Percentiles rank a stretch among this genome's conserved stretches.
phyloP scores from a whole-genome alignment of 805 yeast genomes.

The Yamadazyma olivae region DNA sequence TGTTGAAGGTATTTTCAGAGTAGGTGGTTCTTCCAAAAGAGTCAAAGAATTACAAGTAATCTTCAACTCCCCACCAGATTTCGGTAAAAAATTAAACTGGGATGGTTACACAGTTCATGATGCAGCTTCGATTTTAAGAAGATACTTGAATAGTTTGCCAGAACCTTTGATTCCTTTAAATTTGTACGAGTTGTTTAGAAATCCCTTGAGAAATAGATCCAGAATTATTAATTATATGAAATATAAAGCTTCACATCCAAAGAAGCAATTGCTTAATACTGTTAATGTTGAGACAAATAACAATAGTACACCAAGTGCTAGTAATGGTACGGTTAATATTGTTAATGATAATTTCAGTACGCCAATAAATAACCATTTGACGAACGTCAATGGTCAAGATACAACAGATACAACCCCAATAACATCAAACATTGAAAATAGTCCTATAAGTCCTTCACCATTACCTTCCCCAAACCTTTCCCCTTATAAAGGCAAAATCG shows the following conservation, averaged over 20 bases:
- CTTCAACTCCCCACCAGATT: conserved; percentile 85
- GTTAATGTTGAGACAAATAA: background rate
- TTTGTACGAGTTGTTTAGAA: conserved; percentile 73
- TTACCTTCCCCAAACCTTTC: background rate
- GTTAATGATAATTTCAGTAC: no score
- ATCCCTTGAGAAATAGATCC: conserved; percentile 64
- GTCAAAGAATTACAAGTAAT: conserved; percentile 79
- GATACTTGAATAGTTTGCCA: conserved; percentile 83
- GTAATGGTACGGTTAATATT: background rate
- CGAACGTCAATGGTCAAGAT: background rate
- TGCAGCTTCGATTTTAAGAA: conserved; percentile 85
- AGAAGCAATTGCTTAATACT: conserved; percentile 3
- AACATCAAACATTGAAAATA: background rate
- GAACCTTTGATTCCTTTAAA: conserved; percentile 87
- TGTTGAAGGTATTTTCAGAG: conserved; percentile 89
- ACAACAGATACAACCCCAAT: background rate
- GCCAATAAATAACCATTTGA: background rate
- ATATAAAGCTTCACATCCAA: conserved; percentile 49
- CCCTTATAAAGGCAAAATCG: no score
- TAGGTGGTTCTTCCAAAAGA: conserved; percentile 88
- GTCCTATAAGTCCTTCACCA: background rate
- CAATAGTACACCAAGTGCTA: background rate
- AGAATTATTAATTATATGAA: conserved; percentile 65
- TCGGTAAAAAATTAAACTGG: conserved; percentile 87
- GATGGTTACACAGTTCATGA: conserved; percentile 94